phyloP scores from a whole-genome alignment of 495 filamentous ascomycete species.

The Beverwykella pulmonaria region DNA sequence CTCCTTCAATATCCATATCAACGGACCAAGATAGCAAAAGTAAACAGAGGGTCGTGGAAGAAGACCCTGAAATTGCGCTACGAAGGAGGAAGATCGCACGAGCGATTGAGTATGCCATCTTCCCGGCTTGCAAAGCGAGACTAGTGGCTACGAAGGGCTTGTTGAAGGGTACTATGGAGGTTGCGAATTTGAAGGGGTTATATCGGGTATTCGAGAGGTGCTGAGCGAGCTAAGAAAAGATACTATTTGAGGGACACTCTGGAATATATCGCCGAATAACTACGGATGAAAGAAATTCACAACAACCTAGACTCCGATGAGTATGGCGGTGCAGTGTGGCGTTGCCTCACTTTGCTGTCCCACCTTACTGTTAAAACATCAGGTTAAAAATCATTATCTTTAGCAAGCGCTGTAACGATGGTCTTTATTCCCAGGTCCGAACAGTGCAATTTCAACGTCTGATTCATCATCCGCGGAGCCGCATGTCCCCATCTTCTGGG shows the following conservation, averaged over 20 bases:
- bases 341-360: too few species aligned
- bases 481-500: too few species aligned
- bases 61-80: slow-evolving; percentile 55
- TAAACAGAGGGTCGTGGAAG: slow-evolving; percentile 33
- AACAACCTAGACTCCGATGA: too few species aligned
- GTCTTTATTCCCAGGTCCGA: too few species aligned
- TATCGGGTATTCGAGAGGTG: slow-evolving; percentile 98
- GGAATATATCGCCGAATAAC: too few species aligned
- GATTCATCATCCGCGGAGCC: too few species aligned
- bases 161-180: slow-evolving; percentile 79
- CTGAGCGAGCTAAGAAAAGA: slow-evolving; percentile 44
- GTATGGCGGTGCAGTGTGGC: too few species aligned
- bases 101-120: slow-evolving; percentile 71
- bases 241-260: background rate
- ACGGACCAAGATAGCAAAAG: slow-evolving; percentile 19
- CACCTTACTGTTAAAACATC: too few species aligned
- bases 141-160: slow-evolving; percentile 81
- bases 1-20: slow-evolving; percentile 44
- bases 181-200: slow-evolving; percentile 90
- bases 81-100: slow-evolving; percentile 62
- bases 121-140: slow-evolving; percentile 79
- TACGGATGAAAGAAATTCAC: too few species aligned
- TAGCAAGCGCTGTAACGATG: too few species aligned
- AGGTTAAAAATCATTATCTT: too few species aligned
- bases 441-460: too few species aligned